Conservation (phyloP, 805 yeast genomes). For the Millerozyma miso region DNA sequence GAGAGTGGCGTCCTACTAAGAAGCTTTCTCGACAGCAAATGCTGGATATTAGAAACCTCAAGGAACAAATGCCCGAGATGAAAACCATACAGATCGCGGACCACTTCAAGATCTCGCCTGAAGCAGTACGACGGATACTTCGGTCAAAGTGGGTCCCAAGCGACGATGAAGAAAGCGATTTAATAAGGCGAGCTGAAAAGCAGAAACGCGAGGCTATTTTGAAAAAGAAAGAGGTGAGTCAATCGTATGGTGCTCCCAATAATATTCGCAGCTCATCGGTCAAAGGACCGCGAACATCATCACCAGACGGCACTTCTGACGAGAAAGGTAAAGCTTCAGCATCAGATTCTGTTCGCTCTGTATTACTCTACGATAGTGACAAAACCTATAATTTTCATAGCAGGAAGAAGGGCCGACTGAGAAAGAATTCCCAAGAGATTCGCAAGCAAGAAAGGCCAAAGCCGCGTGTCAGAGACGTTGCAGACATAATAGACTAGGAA, state of each 20-base stretch:
- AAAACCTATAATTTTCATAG: constrained; percentile 11
- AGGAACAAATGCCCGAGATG: constrained; percentile 55
- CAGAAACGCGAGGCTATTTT: constrained; percentile 13
- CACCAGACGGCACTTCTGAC: neutral
- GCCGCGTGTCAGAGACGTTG: constrained; percentile 20
- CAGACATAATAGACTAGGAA: constrained; percentile 21
- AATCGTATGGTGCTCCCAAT: neutral
- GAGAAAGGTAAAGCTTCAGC: neutral
- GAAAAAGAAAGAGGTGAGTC: constrained; percentile 1
- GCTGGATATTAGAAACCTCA: constrained; percentile 57
- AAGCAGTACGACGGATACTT: constrained; percentile 74
- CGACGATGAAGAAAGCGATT: constrained; percentile 44
- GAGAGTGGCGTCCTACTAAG: constrained; percentile 66
- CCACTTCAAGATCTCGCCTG: constrained; percentile 70
- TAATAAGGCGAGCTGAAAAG: constrained; percentile 48
- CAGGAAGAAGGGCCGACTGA: constrained; percentile 4
- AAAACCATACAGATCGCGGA: constrained; percentile 56
- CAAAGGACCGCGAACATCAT: neutral
- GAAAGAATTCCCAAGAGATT: neutral
- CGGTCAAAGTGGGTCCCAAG: constrained; percentile 74
- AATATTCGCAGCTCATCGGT: neutral
- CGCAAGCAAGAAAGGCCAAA: neutral
- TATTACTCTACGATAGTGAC: constrained; percentile 7
- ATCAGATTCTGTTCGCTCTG: neutral
- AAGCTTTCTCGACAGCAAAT: constrained; percentile 66